Percentiles rank a stretch among this genome's conserved stretches.
Evolutionary conservation across 2,329 filamentous ascomycete species (phyloP).

Genomic region (Truncatella angustata): DNA sequence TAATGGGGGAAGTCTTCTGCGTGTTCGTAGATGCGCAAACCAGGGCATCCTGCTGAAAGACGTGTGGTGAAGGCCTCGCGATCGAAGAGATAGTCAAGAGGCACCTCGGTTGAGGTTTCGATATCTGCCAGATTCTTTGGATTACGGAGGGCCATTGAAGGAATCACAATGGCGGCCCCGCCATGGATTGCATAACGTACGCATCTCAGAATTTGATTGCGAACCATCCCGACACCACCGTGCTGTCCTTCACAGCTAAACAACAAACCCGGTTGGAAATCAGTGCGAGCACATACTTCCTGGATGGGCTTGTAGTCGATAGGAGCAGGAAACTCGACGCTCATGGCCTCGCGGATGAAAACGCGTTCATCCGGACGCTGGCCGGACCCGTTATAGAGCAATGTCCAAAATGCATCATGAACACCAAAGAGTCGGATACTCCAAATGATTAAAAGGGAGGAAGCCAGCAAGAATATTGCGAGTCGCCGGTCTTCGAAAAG

Average conservation of each 20-base stretch:
- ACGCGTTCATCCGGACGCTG: conserved; percentile 14
- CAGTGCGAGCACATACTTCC: conserved; percentile 28
- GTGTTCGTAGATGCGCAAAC: conserved; percentile 25
- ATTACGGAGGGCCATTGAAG: conserved; percentile 33
- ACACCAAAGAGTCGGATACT: conserved; percentile 11
- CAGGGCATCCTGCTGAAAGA: conserved; percentile 25
- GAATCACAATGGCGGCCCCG: conserved; percentile 34
- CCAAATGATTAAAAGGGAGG: conserved; percentile 14
- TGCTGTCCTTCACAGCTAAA: conserved; percentile 39
- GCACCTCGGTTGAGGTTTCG: conserved; percentile 24
- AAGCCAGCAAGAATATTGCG: conserved; percentile 11
- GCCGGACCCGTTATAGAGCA: conserved; percentile 11
- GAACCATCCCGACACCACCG: conserved; percentile 37
- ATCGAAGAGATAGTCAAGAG: conserved; percentile 29
- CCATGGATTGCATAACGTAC: conserved; percentile 37
- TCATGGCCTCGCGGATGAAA: conserved; percentile 24
- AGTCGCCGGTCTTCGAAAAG: conserved; percentile 9
- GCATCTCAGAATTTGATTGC: conserved; percentile 40
- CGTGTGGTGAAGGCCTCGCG: conserved; percentile 23
- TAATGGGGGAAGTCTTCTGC: conserved; percentile 28
- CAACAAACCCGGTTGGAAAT: conserved; percentile 32
- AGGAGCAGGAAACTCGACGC: conserved; percentile 32
- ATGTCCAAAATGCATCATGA: conserved; percentile 9
- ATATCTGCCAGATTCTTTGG: conserved; percentile 29
- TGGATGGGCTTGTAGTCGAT: conserved; percentile 33